Percentiles rank a stretch among this genome's conserved stretches.
phyloP scores from a whole-genome alignment of 2,329 filamentous ascomycete genomes.

The Fusarium algeriense region DNA sequence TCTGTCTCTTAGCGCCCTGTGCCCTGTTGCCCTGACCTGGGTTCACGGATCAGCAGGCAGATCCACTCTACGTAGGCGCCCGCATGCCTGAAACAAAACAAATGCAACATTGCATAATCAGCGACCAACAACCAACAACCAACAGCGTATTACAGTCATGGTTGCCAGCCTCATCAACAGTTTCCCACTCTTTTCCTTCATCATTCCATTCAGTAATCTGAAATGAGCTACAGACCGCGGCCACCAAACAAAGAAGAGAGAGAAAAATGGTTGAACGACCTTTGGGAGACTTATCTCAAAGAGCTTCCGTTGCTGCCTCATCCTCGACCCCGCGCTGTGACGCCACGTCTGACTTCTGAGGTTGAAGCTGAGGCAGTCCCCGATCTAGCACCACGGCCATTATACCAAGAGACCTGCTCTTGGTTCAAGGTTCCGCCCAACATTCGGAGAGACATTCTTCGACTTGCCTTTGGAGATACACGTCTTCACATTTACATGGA shows the following conservation, averaged over 20 bases:
- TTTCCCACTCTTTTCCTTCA: neutral
- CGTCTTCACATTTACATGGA: neutral
- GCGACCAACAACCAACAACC: too few relatives aligned
- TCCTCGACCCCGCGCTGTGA: neutral
- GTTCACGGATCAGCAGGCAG: too few relatives aligned
- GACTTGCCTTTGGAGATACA: neutral
- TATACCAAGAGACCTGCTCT: neutral
- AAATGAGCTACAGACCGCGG: neutral
- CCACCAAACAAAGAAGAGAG: neutral
- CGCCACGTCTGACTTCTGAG: neutral
- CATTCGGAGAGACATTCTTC: neutral
- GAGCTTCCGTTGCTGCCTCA: neutral
- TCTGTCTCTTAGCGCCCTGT: too few relatives aligned
- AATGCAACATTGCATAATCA: neutral
- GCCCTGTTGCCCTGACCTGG: too few relatives aligned
- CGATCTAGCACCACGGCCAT: neutral
- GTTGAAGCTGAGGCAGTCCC: too few relatives aligned
- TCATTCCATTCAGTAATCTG: neutral
- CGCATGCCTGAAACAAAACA: neutral
- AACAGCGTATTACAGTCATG: too few relatives aligned
- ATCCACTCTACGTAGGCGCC: too few relatives aligned
- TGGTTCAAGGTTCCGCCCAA: neutral
- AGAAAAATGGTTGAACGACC: neutral
- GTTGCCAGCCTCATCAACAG: neutral
- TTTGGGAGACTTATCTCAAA: neutral